A percentile compares a stretch with the other conserved stretches of the same genome.
phyloP scores from a whole-genome alignment of 139 green algal genomes.

The Coccomyxa sp. region DNA sequence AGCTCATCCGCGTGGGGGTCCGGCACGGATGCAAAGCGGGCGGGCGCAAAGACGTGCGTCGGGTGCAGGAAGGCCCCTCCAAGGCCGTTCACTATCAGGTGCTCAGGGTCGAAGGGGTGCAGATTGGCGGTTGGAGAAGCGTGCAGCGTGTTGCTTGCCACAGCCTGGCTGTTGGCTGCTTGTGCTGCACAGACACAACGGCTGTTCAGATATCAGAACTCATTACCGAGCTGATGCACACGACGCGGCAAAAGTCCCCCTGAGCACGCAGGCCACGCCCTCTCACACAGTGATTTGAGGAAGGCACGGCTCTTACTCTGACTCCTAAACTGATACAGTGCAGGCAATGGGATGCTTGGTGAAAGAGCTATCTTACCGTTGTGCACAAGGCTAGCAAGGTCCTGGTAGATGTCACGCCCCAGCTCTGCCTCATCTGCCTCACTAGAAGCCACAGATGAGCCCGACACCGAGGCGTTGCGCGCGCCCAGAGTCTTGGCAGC shows the following conservation, averaged over 20 bases:
- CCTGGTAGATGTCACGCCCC: background rate
- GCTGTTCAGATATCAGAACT: no score
- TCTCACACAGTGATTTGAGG: no score
- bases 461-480: no score
- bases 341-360: no score
- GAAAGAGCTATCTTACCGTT: no score
- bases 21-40: conserved; percentile 41
- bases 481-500: background rate
- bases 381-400: background rate
- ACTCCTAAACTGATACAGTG: no score
- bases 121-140: background rate
- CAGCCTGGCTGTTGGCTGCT: background rate
- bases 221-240: no score
- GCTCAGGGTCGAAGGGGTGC: conserved; percentile 67
- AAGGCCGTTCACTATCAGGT: conserved; percentile 73
- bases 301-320: no score
- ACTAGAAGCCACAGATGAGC: background rate
- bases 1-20: conserved; percentile 51
- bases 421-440: background rate
- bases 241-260: no score
- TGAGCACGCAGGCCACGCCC: no score
- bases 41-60: conserved; percentile 77
- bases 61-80: conserved; percentile 87
- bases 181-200: background rate
- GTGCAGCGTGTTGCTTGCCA: background rate